Base-by-base conservation (phyloP, 345 rosid genomes). In the Acer negundo region DNA sequence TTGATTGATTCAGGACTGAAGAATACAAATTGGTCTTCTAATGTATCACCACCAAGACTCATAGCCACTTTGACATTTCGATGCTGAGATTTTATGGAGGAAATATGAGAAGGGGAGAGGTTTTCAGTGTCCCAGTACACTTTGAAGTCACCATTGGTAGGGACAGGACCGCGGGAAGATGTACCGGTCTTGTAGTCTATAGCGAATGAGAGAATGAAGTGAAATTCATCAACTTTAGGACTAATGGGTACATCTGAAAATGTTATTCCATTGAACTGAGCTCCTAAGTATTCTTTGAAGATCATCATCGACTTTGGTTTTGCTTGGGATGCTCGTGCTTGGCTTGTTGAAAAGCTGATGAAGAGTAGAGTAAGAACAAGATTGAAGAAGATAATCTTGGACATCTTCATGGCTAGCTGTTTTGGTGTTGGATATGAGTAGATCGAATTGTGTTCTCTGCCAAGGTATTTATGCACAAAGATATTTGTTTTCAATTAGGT, bases 221-320 rank as follows among this genome's bases (percentile, higher is more conserved):
- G 91, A 73, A 84, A 71, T 49, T 88, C 83, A 44, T 59, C 63
- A 59, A 88, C 74, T 1, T 82, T 38, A 12, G 87, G 64, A 69
- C 82, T 73, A 49, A 87, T 76, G 2, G 92, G 92, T 68, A 88
- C 81, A 16, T 88, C 85, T 19, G 84, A 81, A 77, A 86, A 85
- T 64, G 63, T 82, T n/a, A 88, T 81, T 38, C 75, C 80, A 3
- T 84, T 85, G 20, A 28, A 82, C 24, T 86, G 89, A 23, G 90
- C 93, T 90, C 93, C 90, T 11, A 90, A 81, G 69, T 90, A 86
- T 75, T 88, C 87, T 76, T 90, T 81, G 67, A 90, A 88, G 73
- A 90, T 59, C 63, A 59, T 59, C 13, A 1, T 35, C 38, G 38
- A 88, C 76, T 83, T 87, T 4, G 87, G 80, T 73, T 84, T 89